These are phyloP conservation scores for Wakefieldia striispora DNA, from an alignment of 768 basidiomycete genomes.

Conservation along the genomic window DNA sequence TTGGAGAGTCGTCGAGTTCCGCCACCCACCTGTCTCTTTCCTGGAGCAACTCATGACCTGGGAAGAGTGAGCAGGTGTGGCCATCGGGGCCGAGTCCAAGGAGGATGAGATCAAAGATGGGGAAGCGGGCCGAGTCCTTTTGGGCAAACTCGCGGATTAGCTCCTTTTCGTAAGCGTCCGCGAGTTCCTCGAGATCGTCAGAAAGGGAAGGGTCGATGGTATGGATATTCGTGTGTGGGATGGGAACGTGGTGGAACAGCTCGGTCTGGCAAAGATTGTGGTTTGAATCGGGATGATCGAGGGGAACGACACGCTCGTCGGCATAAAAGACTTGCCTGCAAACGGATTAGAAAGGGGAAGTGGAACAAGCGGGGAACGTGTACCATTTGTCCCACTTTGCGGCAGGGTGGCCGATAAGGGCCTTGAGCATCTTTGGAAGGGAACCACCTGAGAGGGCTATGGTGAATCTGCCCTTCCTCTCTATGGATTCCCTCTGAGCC, in stretches of 20 bases:
- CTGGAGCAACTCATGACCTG: constrained; percentile 78
- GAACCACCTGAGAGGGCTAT: constrained; percentile 94
- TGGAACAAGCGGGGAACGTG: constrained; percentile 19
- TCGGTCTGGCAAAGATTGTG: constrained; percentile 69
- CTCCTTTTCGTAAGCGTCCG: constrained; percentile 76
- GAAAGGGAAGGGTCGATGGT: constrained; percentile 68
- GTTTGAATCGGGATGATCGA: constrained; percentile 92
- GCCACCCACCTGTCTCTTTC: constrained; percentile 96
- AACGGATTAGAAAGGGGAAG: neutral
- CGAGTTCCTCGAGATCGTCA: constrained; percentile 74
- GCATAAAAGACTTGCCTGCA: constrained; percentile 95
- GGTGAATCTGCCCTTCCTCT: constrained; percentile 87
- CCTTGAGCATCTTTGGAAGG: constrained; percentile 76
- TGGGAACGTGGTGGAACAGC: constrained; percentile 81
- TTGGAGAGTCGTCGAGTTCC: constrained; percentile 88
- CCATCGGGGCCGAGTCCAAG: constrained; percentile 97
- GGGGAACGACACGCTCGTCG: constrained; percentile 93
- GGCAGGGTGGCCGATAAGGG: constrained; percentile 58
- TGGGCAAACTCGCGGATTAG: constrained; percentile 91
- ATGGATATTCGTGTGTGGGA: constrained; percentile 77
- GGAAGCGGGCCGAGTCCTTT: constrained; percentile 93
- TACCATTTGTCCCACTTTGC: constrained; percentile 96
- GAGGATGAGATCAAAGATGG: constrained; percentile 94
- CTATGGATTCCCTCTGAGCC: constrained; percentile 85
- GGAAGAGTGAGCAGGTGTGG: constrained; percentile 98